Conservation (phyloP, 2,329 filamentous ascomycete species). For the Aspergillus glaucus region DNA sequence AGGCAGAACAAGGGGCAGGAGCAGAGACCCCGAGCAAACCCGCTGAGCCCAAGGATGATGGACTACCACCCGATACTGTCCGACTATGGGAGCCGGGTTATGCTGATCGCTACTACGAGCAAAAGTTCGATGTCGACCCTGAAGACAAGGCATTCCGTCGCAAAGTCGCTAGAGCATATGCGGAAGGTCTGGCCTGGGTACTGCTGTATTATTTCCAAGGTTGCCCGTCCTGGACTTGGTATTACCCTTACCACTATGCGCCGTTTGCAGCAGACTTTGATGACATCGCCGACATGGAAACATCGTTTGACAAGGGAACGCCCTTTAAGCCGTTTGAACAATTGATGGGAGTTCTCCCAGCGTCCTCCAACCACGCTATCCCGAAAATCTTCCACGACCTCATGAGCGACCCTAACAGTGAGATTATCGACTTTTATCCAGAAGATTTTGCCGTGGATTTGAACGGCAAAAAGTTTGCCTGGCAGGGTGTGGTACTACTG, state of each 20-base stretch:
- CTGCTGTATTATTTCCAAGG: constrained; percentile 96
- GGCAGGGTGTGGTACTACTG: constrained; percentile 89
- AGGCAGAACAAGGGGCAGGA: constrained; percentile 54
- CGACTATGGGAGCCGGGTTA: constrained; percentile 94
- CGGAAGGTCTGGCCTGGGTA: constrained; percentile 92
- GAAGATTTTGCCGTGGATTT: constrained; percentile 88
- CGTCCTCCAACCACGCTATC: constrained; percentile 84
- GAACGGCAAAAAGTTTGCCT: constrained; percentile 97
- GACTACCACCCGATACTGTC: constrained; percentile 70
- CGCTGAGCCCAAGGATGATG: constrained; percentile 50
- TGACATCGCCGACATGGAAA: constrained; percentile 69
- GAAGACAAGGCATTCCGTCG: constrained; percentile 80
- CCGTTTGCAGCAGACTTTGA: constrained; percentile 95
- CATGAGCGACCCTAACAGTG: constrained; percentile 81
- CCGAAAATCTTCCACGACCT: constrained; percentile 81
- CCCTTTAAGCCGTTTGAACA: constrained; percentile 94
- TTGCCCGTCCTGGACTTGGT: constrained; percentile 98
- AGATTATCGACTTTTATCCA: constrained; percentile 96
- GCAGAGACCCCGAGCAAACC: constrained; percentile 53
- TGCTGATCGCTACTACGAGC: constrained; percentile 89
- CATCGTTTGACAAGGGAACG: constrained; percentile 75
- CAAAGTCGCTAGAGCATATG: constrained; percentile 83
- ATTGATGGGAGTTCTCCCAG: constrained; percentile 94
- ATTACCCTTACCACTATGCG: constrained; percentile 96
- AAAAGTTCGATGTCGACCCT: constrained; percentile 83